These are phyloP conservation scores for Quercus aquifolioides DNA, from an alignment of 306 rosid genomes.

Conservation along the genomic window DNA sequence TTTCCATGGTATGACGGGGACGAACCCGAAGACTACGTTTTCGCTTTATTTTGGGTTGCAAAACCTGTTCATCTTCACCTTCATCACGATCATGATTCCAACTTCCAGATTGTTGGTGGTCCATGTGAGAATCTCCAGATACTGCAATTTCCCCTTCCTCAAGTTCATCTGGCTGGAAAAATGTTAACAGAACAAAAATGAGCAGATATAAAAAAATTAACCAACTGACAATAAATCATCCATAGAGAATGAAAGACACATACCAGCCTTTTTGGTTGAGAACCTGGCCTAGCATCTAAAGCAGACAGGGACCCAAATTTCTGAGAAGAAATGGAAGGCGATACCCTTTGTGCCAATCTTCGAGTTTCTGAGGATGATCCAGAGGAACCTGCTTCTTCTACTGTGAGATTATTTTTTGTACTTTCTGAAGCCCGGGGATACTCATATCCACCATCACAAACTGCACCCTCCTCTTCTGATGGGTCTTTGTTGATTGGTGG, in stretches of 20 bases:
- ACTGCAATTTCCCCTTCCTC: slow-evolving; percentile 97
- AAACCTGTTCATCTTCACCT: slow-evolving; percentile 89
- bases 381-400: slow-evolving; percentile 72
- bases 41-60: slow-evolving; percentile 88
- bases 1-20: slow-evolving; percentile 73
- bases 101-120: slow-evolving; percentile 88
- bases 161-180: slow-evolving; percentile 77
- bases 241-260: slow-evolving; percentile 23
- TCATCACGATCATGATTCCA: slow-evolving; percentile 94
- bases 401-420: slow-evolving; percentile 43
- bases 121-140: slow-evolving; percentile 92
- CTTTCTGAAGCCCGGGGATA: slow-evolving; percentile 55
- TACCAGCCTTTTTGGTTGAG: slow-evolving; percentile 75
- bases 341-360: slow-evolving; percentile 50
- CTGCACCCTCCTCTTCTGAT: slow-evolving; percentile 58
- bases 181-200: slow-evolving; percentile 22
- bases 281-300: slow-evolving; percentile 75
- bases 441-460: slow-evolving; percentile 54
- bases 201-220: slow-evolving; percentile 29
- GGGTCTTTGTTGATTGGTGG: slow-evolving; percentile 56
- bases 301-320: slow-evolving; percentile 94
- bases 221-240: slow-evolving; percentile 14
- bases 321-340: slow-evolving; percentile 78
- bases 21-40: slow-evolving; percentile 90
- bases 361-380: slow-evolving; percentile 76